Conservation (phyloP, 805 yeast species). For the Teunomyces tritomae region DNA sequence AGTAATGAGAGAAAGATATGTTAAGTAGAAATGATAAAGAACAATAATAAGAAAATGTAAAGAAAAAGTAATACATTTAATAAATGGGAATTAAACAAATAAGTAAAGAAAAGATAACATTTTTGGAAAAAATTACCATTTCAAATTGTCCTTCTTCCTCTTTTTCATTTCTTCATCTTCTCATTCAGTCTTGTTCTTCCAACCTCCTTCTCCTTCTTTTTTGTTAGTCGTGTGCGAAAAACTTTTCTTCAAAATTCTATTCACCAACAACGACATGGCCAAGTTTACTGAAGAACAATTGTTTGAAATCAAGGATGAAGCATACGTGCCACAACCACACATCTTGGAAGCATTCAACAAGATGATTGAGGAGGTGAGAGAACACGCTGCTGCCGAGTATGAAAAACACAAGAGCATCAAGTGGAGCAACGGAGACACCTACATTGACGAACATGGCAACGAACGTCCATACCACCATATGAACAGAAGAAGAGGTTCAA, state of each 20-base stretch:
- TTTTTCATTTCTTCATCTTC: neutral
- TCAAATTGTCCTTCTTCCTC: neutral
- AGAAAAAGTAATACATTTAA: no score
- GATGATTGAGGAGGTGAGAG: constrained; percentile 65
- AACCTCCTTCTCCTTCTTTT: no score
- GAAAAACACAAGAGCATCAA: constrained; percentile 25
- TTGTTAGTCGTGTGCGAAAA: constrained; percentile 2
- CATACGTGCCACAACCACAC: constrained; percentile 58
- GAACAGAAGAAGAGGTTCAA: constrained; percentile 64
- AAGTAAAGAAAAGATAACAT: no score
- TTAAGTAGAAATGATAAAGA: no score
- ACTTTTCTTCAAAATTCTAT: neutral
- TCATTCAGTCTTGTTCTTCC: no score
- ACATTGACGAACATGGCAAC: constrained; percentile 44
- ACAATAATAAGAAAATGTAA: no score
- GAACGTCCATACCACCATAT: constrained; percentile 45
- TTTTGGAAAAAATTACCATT: no score
- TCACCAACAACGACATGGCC: constrained; percentile 34
- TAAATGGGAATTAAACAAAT: no score
- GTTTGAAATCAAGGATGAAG: constrained; percentile 53
- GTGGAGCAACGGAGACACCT: constrained; percentile 42
- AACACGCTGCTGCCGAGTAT: constrained; percentile 33
- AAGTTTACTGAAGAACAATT: constrained; percentile 74
- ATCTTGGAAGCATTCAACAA: constrained; percentile 64
- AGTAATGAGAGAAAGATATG: no score